Base-by-base conservation (phyloP, 208 protist genomes). In the Wallacemonas sp. region DNA sequence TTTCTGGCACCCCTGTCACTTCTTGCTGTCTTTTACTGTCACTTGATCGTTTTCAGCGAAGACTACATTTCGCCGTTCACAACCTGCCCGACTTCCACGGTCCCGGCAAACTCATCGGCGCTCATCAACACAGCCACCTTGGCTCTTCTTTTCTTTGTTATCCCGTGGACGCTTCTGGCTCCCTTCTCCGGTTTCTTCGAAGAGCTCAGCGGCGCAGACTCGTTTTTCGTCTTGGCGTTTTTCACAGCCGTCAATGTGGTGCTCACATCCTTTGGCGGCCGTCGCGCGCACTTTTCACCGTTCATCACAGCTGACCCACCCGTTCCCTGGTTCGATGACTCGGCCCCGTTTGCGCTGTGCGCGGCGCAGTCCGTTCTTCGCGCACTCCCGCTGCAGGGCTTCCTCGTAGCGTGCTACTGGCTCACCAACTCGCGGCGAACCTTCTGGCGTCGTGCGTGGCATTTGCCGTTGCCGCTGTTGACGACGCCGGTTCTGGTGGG, bases 171-270 rank as follows among this genome's bases (percentile, higher is more conserved):
- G 29, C 37, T 87, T 1, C 66, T 86, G 37, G 76, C 73, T 1
- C 81, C 78, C 1, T 89, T 88, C 62, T 70, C 69, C 42, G 81
- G 83, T n/a, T 85, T 93, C 60, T 88, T 88, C 55, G 79, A 87
- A 48, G 69, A 76, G 29, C 60, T 73, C 4, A 66, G 48, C 6
- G 52, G 60, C 9, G 64, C 60, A 37, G 48, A 76, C 17, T 71
- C 58, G 24, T n/a, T 82, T 10, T 44, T 61, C 12, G 52, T 81
- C 10, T 41, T 83, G 5, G 29, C 55, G 13, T 66, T 87, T 26
- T 71, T 87, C 29, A 83, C 83, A 26, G 61, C 26, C 10, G 68
- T 84, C 36, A 88, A 87, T 39, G 42, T 81, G 10, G 60, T 44
- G 17, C 46, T 85, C 4, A 79, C 80, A 5, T 74, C 83, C 17